phyloP scores from a whole-genome alignment of 2,329 filamentous ascomycete species.

The Gyromitra esculenta region DNA sequence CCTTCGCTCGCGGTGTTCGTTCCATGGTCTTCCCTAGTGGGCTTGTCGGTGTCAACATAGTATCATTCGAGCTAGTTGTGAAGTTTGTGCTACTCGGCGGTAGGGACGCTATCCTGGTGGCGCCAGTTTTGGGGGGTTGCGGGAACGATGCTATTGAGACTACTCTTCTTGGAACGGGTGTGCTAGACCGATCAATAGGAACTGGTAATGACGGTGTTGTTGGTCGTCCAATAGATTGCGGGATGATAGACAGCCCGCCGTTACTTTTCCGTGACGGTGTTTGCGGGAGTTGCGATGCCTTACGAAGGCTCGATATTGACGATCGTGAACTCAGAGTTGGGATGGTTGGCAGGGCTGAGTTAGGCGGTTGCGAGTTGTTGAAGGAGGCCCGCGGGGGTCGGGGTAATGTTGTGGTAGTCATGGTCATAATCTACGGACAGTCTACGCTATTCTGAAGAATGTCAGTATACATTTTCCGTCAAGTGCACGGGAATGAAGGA shows the following conservation, averaged over 20 bases:
- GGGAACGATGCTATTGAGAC: conserved; percentile 55
- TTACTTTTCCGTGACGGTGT: conserved; percentile 39
- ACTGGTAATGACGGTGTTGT: conserved; percentile 45
- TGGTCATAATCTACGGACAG: conserved; percentile 43
- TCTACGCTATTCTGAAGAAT: conserved; percentile 26
- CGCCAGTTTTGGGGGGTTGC: conserved; percentile 43
- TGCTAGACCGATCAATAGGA: conserved; percentile 36
- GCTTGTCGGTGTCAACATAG: conserved; percentile 34
- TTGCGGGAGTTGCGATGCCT: conserved; percentile 46
- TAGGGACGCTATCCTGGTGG: conserved; percentile 45
- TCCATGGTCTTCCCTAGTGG: conserved; percentile 33
- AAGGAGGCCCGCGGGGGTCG: conserved; percentile 49
- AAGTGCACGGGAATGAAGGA: conserved; percentile 19
- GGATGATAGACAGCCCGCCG: conserved; percentile 40
- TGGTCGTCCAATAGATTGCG: conserved; percentile 35
- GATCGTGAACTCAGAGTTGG: conserved; percentile 44
- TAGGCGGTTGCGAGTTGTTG: conserved; percentile 49
- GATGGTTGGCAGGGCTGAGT: conserved; percentile 49
- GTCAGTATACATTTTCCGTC: conserved; percentile 10
- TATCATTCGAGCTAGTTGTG: not conserved
- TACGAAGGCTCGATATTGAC: conserved; percentile 49
- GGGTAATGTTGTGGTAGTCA: conserved; percentile 54
- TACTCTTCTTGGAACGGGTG: conserved; percentile 40
- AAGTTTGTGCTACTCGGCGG: conserved; percentile 38
- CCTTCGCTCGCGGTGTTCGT: conserved; percentile 18